A percentile compares a stretch with the other conserved stretches of the same genome.
These are phyloP conservation scores for Cylindrotheca closterium DNA, from an alignment of 108 stramenopile species.

Conservation along the genomic window DNA sequence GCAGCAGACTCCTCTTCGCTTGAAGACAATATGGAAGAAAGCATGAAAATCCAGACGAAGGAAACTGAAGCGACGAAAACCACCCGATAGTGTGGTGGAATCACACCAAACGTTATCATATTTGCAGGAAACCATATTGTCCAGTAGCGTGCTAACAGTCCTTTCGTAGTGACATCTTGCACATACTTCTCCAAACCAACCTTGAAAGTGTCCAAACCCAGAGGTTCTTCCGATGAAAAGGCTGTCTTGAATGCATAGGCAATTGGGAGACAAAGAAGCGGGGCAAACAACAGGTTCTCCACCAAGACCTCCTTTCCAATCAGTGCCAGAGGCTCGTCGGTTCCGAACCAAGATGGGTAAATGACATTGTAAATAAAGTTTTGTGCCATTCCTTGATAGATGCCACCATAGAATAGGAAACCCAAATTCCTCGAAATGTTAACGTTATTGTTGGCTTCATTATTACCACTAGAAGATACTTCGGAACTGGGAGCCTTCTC, in stretches of 20 bases:
- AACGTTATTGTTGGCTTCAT: conserved; percentile 7
- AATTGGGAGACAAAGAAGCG: conserved; percentile 45
- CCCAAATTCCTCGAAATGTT: conserved; percentile 38
- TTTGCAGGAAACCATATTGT: conserved; percentile 49
- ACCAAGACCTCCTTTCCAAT: conserved; percentile 33
- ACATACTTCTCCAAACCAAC: conserved; percentile 26
- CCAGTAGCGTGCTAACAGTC: conserved; percentile 54
- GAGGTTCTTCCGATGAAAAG: not conserved
- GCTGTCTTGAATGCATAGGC: conserved; percentile 45
- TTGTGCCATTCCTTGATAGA: conserved; percentile 56
- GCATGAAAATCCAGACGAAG: conserved; percentile 52
- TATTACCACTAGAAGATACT: not conserved
- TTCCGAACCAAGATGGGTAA: conserved; percentile 38
- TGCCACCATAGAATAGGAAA: conserved; percentile 55
- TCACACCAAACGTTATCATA: conserved; percentile 39
- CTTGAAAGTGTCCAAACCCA: conserved; percentile 24
- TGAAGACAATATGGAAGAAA: conserved; percentile 36
- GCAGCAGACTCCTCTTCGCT: too few relatives aligned
- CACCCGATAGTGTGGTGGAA: conserved; percentile 49
- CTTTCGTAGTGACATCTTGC: conserved; percentile 23
- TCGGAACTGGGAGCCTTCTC: too few relatives aligned
- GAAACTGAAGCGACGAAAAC: conserved; percentile 46
- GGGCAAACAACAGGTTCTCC: conserved; percentile 40
- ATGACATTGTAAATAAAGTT: conserved; percentile 44
- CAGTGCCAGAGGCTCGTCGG: conserved; percentile 13